Base-by-base conservation (phyloP, 2,329 filamentous ascomycete species). In the Annulohypoxylon truncatum region DNA sequence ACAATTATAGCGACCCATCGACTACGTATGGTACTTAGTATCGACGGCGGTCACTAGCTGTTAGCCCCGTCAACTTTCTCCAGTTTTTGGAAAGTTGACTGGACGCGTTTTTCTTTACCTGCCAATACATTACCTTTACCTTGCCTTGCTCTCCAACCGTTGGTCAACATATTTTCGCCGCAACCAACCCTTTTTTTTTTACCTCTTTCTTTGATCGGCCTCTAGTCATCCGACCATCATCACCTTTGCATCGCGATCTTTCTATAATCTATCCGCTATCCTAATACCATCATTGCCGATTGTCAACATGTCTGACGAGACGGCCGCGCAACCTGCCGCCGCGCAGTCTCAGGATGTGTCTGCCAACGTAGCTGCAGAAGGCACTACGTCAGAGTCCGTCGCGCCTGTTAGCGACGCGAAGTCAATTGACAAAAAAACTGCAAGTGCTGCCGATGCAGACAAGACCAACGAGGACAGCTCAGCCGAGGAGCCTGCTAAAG, bases 241-340 rank as follows among this genome's bases (percentile, higher is more conserved):
- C 48, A 42, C 56, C 66, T 58, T 26, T 44, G 54, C 64, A 63
- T 64, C 63, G 60, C 52, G 42, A n/a, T 26, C 29, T 48, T 64
- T 51, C 20, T 61, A 18, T 40, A 55, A 40, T 47, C 22, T 31
- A 42, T 58, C 24, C 9, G 38, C 18, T 22, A 42, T 42, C 7
- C 31, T 22, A 24, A 35, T 33, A 56, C 40, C 33, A 52, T 48
- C 22, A n/a, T 10, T 31, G 31, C 40, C 22, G 50, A 20, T 55
- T 20, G 56, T 50, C 66, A 74, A 35, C 40, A 73, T 77, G 75
- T 76, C 75, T 64, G 74, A 75, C 68, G 74, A 76, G 56, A 67
- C 72, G 54, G 51, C 72, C 61, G 70, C 72, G 61, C 68, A 75
- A 67, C 38, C 73, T 68, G 67, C 70, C 51, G 73, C 69, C 63